Evolutionary conservation across 768 basidiomycete species (phyloP).

Genomic region (Suillus paluster): DNA sequence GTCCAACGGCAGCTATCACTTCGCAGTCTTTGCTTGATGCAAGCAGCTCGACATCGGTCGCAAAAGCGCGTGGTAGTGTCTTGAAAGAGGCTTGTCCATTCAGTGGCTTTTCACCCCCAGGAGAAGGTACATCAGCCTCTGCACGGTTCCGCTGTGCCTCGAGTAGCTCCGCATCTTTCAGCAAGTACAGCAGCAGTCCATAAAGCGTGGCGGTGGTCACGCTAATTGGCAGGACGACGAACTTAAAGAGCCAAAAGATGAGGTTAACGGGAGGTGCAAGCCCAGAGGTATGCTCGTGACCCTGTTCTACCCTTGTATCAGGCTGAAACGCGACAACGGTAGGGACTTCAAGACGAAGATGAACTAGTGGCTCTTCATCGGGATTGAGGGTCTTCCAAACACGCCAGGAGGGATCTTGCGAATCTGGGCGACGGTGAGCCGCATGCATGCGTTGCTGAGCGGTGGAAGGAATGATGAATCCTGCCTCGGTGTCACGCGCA

Average conservation of each 20-base stretch:
- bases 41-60: slow-evolving; percentile 83
- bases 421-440: slow-evolving; percentile 34
- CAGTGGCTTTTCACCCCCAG: slow-evolving; percentile 32
- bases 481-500: slow-evolving; percentile 32
- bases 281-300: slow-evolving; percentile 39
- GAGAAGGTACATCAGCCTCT: slow-evolving; percentile 44
- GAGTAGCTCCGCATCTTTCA: slow-evolving; percentile 90
- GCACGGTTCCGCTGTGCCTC: slow-evolving; percentile 79
- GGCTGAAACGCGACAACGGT: slow-evolving; percentile 70
- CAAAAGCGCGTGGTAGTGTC: slow-evolving; percentile 80
- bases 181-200: slow-evolving; percentile 77
- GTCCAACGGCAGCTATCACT: slow-evolving; percentile 69
- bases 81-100: slow-evolving; percentile 57
- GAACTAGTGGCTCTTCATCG: slow-evolving; percentile 61
- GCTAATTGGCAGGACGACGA: slow-evolving; percentile 84
- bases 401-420: slow-evolving; percentile 58
- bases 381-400: slow-evolving; percentile 85
- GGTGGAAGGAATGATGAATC: slow-evolving; percentile 19
- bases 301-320: slow-evolving; percentile 34
- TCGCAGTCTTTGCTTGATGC: slow-evolving; percentile 71
- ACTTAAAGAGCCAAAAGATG: slow-evolving; percentile 76
- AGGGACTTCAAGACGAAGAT: slow-evolving; percentile 82
- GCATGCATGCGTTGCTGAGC: slow-evolving; percentile 41
- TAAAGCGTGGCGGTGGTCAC: slow-evolving; percentile 77
- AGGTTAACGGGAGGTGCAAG: slow-evolving; percentile 58